Base-by-base conservation (phyloP, 768 basidiomycete species). In the Nevesoporus exiguus region DNA sequence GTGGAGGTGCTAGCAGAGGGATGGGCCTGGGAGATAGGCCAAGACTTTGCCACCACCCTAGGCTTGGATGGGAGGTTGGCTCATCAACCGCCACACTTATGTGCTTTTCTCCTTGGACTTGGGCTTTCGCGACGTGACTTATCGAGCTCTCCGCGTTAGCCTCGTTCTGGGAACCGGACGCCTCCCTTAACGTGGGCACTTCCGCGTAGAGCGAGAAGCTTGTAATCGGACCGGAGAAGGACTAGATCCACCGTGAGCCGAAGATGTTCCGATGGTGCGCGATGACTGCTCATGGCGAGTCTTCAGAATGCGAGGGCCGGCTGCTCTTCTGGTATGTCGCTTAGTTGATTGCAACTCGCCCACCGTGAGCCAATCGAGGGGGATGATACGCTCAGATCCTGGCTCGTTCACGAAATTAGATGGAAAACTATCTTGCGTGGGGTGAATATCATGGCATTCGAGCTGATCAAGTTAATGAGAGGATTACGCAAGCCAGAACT, bases 351-450 rank as follows among this genome's bases (percentile, higher is more conserved):
- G 78, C 70, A 73, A 72, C 78, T 72, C 81, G 70, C 79, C 75
- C 85, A 60, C 80, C 82, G 77, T 81, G 80, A 74, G 79, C 72
- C 82, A 62, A 78, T 81, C 80, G 52, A 76, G 77, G 78, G 78
- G 80, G 81, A 81, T 73, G 80, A 54, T 64, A 81, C 79, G 71
- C 84, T 87, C 86, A 85, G 85, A 87, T 85, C 84, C 87, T 88
- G 76, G 80, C 85, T 86, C 84, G 85, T 83, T 86, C 83, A 82
- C 77, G 70, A 85, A 59, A 52, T 55, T 57, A 63, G 66, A 71
- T 52, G 57, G 19, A 11, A 33, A 53, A 54, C 8, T 61, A 53
- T 75, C 76, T 75, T 75, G 79, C 82, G 61, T 64, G 83, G 72
- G 59, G 73, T 82, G 83, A 86, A 83, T 83, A 72, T 83, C 77